These are phyloP conservation scores for Salix dunnii DNA, from an alignment of 345 rosid genomes.

Conservation along the genomic window DNA sequence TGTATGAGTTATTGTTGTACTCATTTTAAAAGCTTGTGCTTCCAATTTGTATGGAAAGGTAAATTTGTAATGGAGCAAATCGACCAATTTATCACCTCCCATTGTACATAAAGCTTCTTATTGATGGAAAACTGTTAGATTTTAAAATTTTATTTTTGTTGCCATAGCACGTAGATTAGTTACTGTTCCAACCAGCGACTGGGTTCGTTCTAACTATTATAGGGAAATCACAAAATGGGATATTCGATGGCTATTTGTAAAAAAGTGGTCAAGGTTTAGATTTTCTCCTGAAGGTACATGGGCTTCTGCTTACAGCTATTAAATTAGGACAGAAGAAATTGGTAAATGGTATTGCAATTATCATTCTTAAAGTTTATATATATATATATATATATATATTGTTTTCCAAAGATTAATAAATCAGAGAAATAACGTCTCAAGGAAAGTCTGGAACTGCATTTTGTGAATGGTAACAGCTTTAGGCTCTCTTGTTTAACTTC, in stretches of 20 bases:
- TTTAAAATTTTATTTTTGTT: not conserved
- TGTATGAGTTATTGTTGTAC: constrained; percentile 11
- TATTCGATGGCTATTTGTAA: not conserved
- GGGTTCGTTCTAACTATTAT: not conserved
- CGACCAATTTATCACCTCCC: constrained; percentile 5
- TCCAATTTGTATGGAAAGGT: constrained; percentile 10
- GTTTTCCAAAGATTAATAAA: not conserved
- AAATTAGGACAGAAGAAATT: not conserved
- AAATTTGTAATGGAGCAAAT: constrained; percentile 12
- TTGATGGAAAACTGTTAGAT: not conserved
- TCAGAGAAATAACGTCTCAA: not conserved
- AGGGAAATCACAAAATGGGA: not conserved
- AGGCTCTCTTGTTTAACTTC: not conserved
- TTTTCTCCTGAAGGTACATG: not conserved
- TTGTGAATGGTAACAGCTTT: not conserved
- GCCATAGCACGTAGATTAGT: not conserved
- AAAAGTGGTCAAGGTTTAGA: not conserved
- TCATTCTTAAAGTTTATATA: not conserved
- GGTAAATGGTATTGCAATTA: not conserved
- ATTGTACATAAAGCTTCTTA: constrained; percentile 13
- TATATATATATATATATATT: no score
- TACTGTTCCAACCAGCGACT: not conserved
- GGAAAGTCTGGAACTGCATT: not conserved
- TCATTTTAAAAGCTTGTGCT: not conserved
- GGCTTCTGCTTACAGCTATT: not conserved